A percentile compares a stretch with the other conserved stretches of the same genome.
Conservation (phyloP, 306 rosid genomes). For the Begonia peltatifolia region DNA sequence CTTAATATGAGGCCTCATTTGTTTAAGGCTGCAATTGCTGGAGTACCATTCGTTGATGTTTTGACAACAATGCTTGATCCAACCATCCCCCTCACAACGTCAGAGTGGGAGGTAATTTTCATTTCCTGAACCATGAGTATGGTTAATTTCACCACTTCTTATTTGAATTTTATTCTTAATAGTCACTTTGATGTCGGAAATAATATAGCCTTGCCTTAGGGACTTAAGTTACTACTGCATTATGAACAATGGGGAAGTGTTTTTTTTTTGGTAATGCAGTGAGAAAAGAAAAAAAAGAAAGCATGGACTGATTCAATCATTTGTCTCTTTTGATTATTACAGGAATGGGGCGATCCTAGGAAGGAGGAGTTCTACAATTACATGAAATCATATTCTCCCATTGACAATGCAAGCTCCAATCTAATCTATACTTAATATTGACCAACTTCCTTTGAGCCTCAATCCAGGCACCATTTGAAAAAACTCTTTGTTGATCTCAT, state of each 20-base stretch:
- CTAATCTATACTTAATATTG: not conserved
- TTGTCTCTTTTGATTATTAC: conserved; percentile 21
- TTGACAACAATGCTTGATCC: conserved; percentile 96
- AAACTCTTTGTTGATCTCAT: not conserved
- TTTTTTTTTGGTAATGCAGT: too few relatives aligned
- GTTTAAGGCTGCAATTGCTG: conserved; percentile 83
- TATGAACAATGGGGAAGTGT: too few relatives aligned
- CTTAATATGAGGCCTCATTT: conserved; percentile 95
- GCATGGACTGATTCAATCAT: not conserved
- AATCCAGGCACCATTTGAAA: not conserved
- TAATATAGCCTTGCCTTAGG: too few relatives aligned
- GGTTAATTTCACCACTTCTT: too few relatives aligned
- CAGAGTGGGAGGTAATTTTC: conserved; percentile 87
- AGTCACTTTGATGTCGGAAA: too few relatives aligned
- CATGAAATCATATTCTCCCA: conserved; percentile 95
- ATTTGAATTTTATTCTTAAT: too few relatives aligned
- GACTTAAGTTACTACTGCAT: too few relatives aligned
- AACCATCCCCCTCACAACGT: conserved; percentile 87
- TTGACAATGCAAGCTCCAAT: conserved; percentile 67
- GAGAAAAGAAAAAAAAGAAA: not conserved
- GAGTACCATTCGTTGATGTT: conserved; percentile 96
- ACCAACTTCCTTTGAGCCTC: not conserved
- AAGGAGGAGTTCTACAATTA: conserved; percentile 84
- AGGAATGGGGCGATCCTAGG: conserved; percentile 99
- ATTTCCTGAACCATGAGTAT: too few relatives aligned